Evolutionary conservation across 2,329 filamentous ascomycete genomes (phyloP).

Genomic region (Fusarium sublunatum): DNA sequence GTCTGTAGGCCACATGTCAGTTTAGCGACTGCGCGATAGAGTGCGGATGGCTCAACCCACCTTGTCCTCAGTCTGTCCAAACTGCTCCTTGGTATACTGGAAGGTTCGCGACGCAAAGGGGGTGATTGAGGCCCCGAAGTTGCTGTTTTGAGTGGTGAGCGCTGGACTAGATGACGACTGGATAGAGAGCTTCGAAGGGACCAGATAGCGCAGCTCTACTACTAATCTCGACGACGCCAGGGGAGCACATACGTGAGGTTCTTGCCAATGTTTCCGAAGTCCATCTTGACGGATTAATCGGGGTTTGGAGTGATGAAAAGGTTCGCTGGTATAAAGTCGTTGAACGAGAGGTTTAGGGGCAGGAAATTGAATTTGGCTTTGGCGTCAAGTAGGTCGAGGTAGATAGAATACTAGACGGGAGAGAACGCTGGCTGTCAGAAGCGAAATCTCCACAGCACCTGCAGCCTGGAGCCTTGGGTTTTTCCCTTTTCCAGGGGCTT

Average conservation of each 20-base stretch:
- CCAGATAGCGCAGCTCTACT: conserved; percentile 25
- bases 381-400: conserved; percentile 38
- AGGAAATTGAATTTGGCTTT: conserved; percentile 25
- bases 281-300: conserved; percentile 56
- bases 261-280: conserved; percentile 70
- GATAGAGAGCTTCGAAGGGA: conserved; percentile 25
- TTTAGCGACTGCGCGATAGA: conserved; percentile 31
- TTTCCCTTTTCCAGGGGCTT: conserved; percentile 44
- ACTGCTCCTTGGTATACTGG: conserved; percentile 97
- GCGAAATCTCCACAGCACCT: conserved; percentile 42
- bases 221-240: conserved; percentile 19
- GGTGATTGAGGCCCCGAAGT: conserved; percentile 82
- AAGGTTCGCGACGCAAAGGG: conserved; percentile 94
- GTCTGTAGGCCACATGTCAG: conserved; percentile 67
- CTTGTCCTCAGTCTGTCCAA: conserved; percentile 95
- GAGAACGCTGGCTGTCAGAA: conserved; percentile 48
- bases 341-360: conserved; percentile 22
- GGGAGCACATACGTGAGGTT: conserved; percentile 62
- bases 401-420: conserved; percentile 9
- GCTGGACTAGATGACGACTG: conserved; percentile 17
- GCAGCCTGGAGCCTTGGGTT: conserved; percentile 32
- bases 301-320: conserved; percentile 9
- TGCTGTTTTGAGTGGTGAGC: conserved; percentile 52
- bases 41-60: conserved; percentile 55
- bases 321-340: conserved; percentile 16